Evolutionary conservation across 1,284 basidiomycete genomes (phyloP), one percentile per base, ranked within the genome.

Genomic region (Trametes sp.): DNA sequence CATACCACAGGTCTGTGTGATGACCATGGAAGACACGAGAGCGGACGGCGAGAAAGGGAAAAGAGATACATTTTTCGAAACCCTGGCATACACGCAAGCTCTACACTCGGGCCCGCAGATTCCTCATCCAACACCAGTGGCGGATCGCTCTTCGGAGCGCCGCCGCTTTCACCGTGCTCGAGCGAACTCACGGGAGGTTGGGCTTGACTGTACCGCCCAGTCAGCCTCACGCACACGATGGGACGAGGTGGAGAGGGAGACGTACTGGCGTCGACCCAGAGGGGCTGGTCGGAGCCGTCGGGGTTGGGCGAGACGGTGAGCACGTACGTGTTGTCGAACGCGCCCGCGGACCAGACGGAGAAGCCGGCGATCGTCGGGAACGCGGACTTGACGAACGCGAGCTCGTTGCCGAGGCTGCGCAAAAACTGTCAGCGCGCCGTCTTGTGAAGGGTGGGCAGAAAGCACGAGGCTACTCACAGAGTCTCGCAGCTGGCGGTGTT

Each of bases 401-500:
- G 78, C 64, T 83, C 78, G 54, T 76, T 68, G 5, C 73, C 74
- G 24, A 85, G 70, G 56, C 80, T 83, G 60, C 11, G 49, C 51
- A 28, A 60, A 33, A 33, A 36, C 28, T 9, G 24, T 24, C 4
- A 45, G 44, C 11, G 11, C 23, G 42, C n/a, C 9, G 11, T 3
- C 9, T 6, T 21, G 42, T 10, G 44, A 24, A 8, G 21, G 26
- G 44, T 4, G 9, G 44, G 44, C 10, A 26, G 44, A 11, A 26
- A 26, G 23, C 4, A 31, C 31, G 24, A 26, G 24, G 35, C 28
- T 26, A 62, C 76, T 36, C 69, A 82, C 80, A 76, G 66, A 21
- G 76, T 77, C 67, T 82, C 78, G 74, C 83, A 84, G 65, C 80
- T 82, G 6, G 77, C 68, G 23, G 82, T 84, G 64, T 84, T 83